A percentile compares a stretch with the other conserved stretches of the same genome.
Evolutionary conservation across 2,329 filamentous ascomycete species (phyloP).

Genomic region (Aschersonia sp.): DNA sequence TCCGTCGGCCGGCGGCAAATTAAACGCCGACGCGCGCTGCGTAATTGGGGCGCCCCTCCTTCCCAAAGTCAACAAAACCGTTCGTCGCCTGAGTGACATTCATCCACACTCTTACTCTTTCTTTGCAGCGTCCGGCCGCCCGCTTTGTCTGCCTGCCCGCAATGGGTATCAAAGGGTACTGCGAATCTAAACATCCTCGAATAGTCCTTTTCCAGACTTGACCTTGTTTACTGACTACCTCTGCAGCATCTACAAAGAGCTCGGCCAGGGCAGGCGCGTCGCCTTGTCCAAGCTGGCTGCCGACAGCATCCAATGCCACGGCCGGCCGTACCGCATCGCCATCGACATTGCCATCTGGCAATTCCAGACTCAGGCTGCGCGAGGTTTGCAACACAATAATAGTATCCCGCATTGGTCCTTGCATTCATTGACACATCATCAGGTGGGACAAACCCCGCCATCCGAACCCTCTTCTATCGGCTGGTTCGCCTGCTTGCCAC

Average conservation of each 20-base stretch:
- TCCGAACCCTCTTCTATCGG: slow-evolving; percentile 86
- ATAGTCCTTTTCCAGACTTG: not conserved
- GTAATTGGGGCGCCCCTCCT: not conserved
- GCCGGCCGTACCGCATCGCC: slow-evolving; percentile 67
- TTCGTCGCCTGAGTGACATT: slow-evolving; percentile 15
- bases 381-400: slow-evolving; percentile 29
- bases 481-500: slow-evolving; percentile 62
- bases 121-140: not conserved
- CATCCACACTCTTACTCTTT: not conserved
- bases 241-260: slow-evolving; percentile 72
- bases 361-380: slow-evolving; percentile 77
- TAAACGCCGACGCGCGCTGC: slow-evolving; percentile 10
- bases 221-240: slow-evolving; percentile 2
- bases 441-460: slow-evolving; percentile 78
- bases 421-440: slow-evolving; percentile 3
- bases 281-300: slow-evolving; percentile 73
- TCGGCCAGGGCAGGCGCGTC: slow-evolving; percentile 65
- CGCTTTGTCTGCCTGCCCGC: not conserved
- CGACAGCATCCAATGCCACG: slow-evolving; percentile 55
- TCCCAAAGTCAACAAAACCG: slow-evolving; percentile 11
- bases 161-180: slow-evolving; percentile 55
- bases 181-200: not conserved
- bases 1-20: slow-evolving; percentile 1
- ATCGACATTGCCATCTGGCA: slow-evolving; percentile 97
- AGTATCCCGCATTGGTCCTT: not conserved